Evolutionary conservation across 768 basidiomycete species (phyloP).

Genomic region (Termitomyces sp.): DNA sequence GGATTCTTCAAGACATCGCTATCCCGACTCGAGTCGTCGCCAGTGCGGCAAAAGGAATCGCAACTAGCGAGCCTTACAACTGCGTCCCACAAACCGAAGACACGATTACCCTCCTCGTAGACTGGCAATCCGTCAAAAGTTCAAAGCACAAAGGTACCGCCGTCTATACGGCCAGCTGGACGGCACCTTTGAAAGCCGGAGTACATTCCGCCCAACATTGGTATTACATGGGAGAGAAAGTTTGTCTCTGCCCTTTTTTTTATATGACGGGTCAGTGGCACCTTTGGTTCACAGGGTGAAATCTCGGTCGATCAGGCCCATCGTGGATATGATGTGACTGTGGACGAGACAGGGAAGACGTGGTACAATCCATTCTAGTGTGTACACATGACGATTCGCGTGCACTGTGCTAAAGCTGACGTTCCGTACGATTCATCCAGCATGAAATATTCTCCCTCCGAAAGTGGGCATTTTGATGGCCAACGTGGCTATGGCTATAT

Average conservation of each 20-base stretch:
- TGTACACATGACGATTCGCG: slow-evolving; percentile 22
- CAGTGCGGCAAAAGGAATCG: slow-evolving; percentile 87
- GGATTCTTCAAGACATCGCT: slow-evolving; percentile 75
- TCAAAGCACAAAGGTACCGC: slow-evolving; percentile 76
- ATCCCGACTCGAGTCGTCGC: slow-evolving; percentile 83
- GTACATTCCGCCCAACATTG: slow-evolving; percentile 88
- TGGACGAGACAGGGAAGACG: slow-evolving; percentile 78
- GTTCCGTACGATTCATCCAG: slow-evolving; percentile 27
- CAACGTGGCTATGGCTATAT: slow-evolving; percentile 91
- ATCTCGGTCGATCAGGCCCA: slow-evolving; percentile 92
- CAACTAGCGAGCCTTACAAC: slow-evolving; percentile 83
- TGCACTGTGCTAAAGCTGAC: slow-evolving; percentile 1
- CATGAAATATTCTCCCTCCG: slow-evolving; percentile 94
- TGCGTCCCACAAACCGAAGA: slow-evolving; percentile 87
- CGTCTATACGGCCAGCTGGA: slow-evolving; percentile 94
- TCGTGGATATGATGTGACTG: slow-evolving; percentile 86
- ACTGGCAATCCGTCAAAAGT: slow-evolving; percentile 83
- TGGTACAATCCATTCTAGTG: slow-evolving; percentile 93
- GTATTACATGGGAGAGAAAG: slow-evolving; percentile 95
- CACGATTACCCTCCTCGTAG: slow-evolving; percentile 91
- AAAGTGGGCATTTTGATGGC: slow-evolving; percentile 90
- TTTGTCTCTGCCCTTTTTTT: slow-evolving; percentile 17
- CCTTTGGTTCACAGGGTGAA: slow-evolving; percentile 57
- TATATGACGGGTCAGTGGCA: neutral
- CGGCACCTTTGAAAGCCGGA: slow-evolving; percentile 85